Base-by-base conservation (phyloP, 768 basidiomycete species). In the Lactarius sp. region DNA sequence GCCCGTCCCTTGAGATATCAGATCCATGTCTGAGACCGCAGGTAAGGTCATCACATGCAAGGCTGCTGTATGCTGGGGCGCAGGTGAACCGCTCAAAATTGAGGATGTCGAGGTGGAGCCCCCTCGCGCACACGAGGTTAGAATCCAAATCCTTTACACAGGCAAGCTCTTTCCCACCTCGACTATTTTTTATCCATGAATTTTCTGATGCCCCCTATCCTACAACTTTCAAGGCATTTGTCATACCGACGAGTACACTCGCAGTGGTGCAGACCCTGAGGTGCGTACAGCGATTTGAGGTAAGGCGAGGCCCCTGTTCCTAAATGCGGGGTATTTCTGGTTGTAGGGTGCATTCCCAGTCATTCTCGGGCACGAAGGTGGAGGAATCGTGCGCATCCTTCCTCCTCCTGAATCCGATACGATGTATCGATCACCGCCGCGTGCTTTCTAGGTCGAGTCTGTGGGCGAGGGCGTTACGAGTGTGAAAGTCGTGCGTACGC, bases 171-270 rank as follows among this genome's bases (percentile, higher is more conserved):
- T 16, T 42, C 59, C 27, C 36, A 22, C 44, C 61, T 56, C 36
- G 37, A 18, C 51, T 4, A 9, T 27, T 5, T 6, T 8, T n/a
- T 47, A 42, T 37, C 12, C 12, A 47, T 33, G 1, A 13, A 34
- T 50, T 59, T 58, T 41, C 9, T 55, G 52, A 47, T 16, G 34
- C 62, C 7, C 5, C 20, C 4, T 16, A 6, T n/a, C 6, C 22
- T 6, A 12, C 10, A 55, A 90, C 6, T 18, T 6, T 10, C 10
- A 55, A 90, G 90, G 90, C 65, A 90, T 99, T 73, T 99, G 97
- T 77, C 95, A 98, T 76, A 98, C 96, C 71, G 95, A 98, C 71
- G 94, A 95, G 73, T 98, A 95, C 79, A 95, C 94, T 65, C 87
- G 94, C 73, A 94, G 92, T 73, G 94, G 95, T 61, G 90, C 90